Conservation (phyloP, 768 basidiomycete species). For the Neoboletus brunneissimus region DNA sequence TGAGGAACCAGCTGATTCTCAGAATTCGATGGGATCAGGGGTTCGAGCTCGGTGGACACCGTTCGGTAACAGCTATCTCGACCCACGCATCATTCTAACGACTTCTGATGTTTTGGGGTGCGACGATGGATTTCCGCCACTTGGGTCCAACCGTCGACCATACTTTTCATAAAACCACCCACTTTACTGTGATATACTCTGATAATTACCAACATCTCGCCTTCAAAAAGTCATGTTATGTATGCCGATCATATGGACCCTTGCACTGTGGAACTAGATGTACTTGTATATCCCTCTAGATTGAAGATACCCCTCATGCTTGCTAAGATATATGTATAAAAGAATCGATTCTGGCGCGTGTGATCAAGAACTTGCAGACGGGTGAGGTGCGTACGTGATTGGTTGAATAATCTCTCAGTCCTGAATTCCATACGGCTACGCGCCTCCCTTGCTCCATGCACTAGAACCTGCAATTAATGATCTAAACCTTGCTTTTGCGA, state of each 20-base stretch:
- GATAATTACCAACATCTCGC: too few relatives aligned
- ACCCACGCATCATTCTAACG: constrained; percentile 32
- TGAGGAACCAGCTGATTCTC: constrained; percentile 14
- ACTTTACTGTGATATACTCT: not conserved
- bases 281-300: constrained; percentile 22
- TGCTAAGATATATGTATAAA: not conserved
- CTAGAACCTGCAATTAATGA: not conserved
- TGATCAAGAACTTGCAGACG: not conserved
- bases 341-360: not conserved
- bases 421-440: not conserved
- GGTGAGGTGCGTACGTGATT: constrained; percentile 14
- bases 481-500: not conserved
- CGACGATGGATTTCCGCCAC: constrained; percentile 42
- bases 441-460: not conserved
- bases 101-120: constrained; percentile 33
- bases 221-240: constrained; percentile 1
- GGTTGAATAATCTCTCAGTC: not conserved
- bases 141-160: constrained; percentile 42
- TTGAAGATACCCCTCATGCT: constrained; percentile 21
- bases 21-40: constrained; percentile 13
- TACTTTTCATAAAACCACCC: constrained; percentile 26
- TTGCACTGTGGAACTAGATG: constrained; percentile 15
- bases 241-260: constrained; percentile 9
- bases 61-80: constrained; percentile 31
- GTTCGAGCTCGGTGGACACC: constrained; percentile 25